Evolutionary conservation across 768 basidiomycete genomes (phyloP).

Genomic region (Pholiota microspora): DNA sequence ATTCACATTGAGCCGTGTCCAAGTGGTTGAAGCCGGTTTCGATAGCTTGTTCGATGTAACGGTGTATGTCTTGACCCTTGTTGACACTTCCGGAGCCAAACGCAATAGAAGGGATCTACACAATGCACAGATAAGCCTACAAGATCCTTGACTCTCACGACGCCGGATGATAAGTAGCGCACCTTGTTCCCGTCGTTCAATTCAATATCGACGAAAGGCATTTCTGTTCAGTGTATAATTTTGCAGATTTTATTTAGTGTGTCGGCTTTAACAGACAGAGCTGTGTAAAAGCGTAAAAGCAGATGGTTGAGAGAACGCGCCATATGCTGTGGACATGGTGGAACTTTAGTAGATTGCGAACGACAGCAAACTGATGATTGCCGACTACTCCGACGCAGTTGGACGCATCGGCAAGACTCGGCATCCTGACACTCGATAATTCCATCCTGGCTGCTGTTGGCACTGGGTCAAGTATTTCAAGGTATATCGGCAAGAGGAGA

Average conservation of each 20-base stretch:
- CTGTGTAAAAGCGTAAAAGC: background rate
- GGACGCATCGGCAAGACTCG: too few relatives aligned
- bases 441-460: too few relatives aligned
- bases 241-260: background rate
- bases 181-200: conserved; percentile 44
- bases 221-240: conserved; percentile 13
- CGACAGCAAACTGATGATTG: too few relatives aligned
- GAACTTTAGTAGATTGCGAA: background rate
- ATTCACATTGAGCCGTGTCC: conserved; percentile 57
- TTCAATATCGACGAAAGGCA: conserved; percentile 38
- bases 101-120: conserved; percentile 61
- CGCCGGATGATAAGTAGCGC: conserved; percentile 6
- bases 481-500: too few relatives aligned
- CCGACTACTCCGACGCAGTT: too few relatives aligned
- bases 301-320: background rate
- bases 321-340: background rate
- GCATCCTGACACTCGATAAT: too few relatives aligned
- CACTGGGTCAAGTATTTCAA: too few relatives aligned
- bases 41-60: conserved; percentile 55
- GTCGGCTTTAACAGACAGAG: background rate
- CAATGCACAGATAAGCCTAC: background rate
- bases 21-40: conserved; percentile 62
- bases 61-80: conserved; percentile 47
- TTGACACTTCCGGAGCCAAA: conserved; percentile 56
- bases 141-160: background rate